Percentiles rank a stretch among this genome's conserved stretches.
Conservation (phyloP, 176 grass and related monocot genomes). For the Raddia distichophylla region DNA sequence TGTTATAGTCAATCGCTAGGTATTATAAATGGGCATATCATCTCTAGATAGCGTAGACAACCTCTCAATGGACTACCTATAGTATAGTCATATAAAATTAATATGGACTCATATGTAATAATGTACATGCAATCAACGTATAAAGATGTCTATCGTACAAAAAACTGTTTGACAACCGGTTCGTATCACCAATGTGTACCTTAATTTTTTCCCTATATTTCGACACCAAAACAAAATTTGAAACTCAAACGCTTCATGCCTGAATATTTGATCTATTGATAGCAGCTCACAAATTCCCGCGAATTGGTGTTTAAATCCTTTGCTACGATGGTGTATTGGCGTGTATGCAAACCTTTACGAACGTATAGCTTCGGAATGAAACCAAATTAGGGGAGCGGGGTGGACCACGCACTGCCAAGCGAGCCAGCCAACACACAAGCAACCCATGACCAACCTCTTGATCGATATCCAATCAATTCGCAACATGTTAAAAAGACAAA, state of each 20-base stretch:
- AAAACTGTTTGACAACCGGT: no score
- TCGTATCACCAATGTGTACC: no score
- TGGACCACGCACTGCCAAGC: not conserved
- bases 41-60: no score
- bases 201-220: no score
- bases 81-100: no score
- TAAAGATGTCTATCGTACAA: no score
- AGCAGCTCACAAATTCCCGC: not conserved
- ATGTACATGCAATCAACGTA: no score
- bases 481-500: not conserved
- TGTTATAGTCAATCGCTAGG: no score
- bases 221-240: no score
- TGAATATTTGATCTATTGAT: not conserved
- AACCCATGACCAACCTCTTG: constrained; percentile 2
- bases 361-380: not conserved
- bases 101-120: no score
- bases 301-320: not conserved
- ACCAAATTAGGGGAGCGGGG: not conserved
- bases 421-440: not conserved
- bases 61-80: no score
- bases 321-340: not conserved
- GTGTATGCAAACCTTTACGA: not conserved
- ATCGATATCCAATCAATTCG: not conserved
- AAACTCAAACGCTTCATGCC: not conserved
- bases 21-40: no score